A percentile compares a stretch with the other conserved stretches of the same genome.
phyloP scores from a whole-genome alignment of 2,329 filamentous ascomycete genomes.

The Phoma sp. region DNA sequence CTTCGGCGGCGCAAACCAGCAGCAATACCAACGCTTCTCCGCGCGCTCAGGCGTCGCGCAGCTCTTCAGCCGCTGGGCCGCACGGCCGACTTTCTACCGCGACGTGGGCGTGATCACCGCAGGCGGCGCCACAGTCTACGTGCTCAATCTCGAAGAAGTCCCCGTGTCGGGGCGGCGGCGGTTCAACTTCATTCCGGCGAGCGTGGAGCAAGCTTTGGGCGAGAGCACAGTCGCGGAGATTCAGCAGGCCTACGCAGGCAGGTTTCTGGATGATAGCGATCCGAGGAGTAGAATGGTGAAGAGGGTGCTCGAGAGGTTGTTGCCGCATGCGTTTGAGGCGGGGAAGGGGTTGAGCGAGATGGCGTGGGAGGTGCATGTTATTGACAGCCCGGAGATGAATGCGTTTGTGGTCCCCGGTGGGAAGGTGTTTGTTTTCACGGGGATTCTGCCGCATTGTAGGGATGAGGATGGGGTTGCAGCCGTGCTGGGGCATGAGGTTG shows the following conservation, averaged over 20 bases:
- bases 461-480: constrained; percentile 74
- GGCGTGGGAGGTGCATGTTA: constrained; percentile 75
- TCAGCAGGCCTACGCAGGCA: constrained; percentile 59
- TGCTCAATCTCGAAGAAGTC: constrained; percentile 72
- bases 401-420: constrained; percentile 79
- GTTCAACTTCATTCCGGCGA: constrained; percentile 71
- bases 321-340: constrained; percentile 66
- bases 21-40: constrained; percentile 42
- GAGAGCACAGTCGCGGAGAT: constrained; percentile 63
- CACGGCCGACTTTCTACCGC: constrained; percentile 55
- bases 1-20: constrained; percentile 26
- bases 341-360: constrained; percentile 48
- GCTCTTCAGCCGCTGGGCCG: constrained; percentile 48
- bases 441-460: constrained; percentile 70
- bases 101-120: constrained; percentile 52
- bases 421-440: constrained; percentile 80
- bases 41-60: constrained; percentile 24
- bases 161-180: constrained; percentile 73
- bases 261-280: constrained; percentile 66
- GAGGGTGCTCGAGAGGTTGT: constrained; percentile 68
- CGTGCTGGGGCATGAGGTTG: constrained; percentile 80
- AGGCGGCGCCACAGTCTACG: constrained; percentile 63
- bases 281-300: constrained; percentile 62
- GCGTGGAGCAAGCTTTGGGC: constrained; percentile 61
- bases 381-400: constrained; percentile 71